phyloP scores from a whole-genome alignment of 495 filamentous ascomycete species.

The Hypoxylon subgilvum region DNA sequence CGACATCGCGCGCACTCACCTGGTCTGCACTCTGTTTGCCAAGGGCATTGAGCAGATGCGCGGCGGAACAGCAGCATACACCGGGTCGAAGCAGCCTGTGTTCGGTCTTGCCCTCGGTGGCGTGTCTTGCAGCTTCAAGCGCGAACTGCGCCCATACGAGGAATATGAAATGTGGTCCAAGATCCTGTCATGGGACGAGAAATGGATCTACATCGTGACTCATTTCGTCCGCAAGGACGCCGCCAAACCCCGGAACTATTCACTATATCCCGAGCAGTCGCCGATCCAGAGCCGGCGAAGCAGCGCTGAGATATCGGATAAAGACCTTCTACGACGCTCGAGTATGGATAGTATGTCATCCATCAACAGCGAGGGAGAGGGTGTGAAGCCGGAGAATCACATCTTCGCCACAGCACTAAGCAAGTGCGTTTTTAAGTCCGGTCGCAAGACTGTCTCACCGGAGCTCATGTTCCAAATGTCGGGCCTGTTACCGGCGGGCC shows the following conservation, averaged over 20 bases:
- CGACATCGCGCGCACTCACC: constrained; percentile 69
- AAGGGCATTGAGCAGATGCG: constrained; percentile 61
- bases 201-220: constrained; percentile 80
- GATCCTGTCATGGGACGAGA: constrained; percentile 76
- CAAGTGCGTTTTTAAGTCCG: constrained; percentile 91
- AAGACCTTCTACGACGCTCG: constrained; percentile 2
- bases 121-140: constrained; percentile 68
- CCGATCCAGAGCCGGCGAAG: constrained; percentile 30
- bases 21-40: constrained; percentile 64
- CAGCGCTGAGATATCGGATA: constrained; percentile 30
- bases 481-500: constrained; percentile 64
- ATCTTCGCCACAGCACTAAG: constrained; percentile 78
- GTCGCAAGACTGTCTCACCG: constrained; percentile 80
- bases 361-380: constrained; percentile 44
- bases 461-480: constrained; percentile 73
- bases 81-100: constrained; percentile 51
- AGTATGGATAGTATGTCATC: constrained; percentile 20
- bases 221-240: constrained; percentile 71
- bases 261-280: constrained; percentile 51
- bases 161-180: constrained; percentile 71
- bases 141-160: constrained; percentile 71
- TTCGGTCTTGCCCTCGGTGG: constrained; percentile 63
- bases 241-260: constrained; percentile 55
- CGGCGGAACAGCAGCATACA: constrained; percentile 42
- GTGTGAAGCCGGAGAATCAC: constrained; percentile 56